Conservation (phyloP, 2,329 filamentous ascomycete genomes). For the Akanthomyces uredinophilus region DNA sequence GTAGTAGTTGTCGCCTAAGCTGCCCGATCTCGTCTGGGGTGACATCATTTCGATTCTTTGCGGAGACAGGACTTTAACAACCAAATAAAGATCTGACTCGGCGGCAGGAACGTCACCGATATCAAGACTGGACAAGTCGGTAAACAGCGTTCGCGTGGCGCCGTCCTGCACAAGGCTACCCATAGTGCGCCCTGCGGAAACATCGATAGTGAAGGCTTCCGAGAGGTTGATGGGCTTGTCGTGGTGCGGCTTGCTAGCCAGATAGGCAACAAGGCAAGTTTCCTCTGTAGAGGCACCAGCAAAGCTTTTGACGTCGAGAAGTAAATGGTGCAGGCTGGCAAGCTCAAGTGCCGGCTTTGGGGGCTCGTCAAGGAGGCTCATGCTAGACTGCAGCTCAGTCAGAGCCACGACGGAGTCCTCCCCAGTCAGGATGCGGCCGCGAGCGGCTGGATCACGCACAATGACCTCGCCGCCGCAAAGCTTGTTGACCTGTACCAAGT, state of each 20-base stretch:
- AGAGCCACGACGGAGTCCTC: constrained; percentile 91
- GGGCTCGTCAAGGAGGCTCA: constrained; percentile 87
- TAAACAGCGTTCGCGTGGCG: constrained; percentile 79
- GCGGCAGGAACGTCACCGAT: constrained; percentile 56
- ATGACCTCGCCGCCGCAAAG: constrained; percentile 91
- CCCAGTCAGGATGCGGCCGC: constrained; percentile 80
- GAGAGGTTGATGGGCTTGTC: constrained; percentile 64
- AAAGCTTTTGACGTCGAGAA: constrained; percentile 80
- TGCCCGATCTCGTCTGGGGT: constrained; percentile 48
- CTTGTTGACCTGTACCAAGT: constrained; percentile 90
- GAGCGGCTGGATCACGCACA: constrained; percentile 78
- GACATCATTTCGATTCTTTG: constrained; percentile 44
- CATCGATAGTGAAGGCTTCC: constrained; percentile 75
- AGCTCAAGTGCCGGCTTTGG: constrained; percentile 64
- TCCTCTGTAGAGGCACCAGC: constrained; percentile 70
- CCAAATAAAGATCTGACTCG: constrained; percentile 72
- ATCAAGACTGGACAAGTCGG: constrained; percentile 76
- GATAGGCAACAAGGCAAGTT: constrained; percentile 69
- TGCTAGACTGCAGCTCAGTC: constrained; percentile 86
- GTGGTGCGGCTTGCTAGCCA: constrained; percentile 66
- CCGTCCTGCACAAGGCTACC: constrained; percentile 58
- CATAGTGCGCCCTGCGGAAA: constrained; percentile 69
- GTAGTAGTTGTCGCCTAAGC: constrained; percentile 35
- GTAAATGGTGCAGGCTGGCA: constrained; percentile 70
- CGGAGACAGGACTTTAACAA: constrained; percentile 69